A percentile compares a stretch with the other conserved stretches of the same genome.
These are phyloP conservation scores for Agrocybe chaxingu DNA, from an alignment of 768 basidiomycete species.

Conservation along the genomic window DNA sequence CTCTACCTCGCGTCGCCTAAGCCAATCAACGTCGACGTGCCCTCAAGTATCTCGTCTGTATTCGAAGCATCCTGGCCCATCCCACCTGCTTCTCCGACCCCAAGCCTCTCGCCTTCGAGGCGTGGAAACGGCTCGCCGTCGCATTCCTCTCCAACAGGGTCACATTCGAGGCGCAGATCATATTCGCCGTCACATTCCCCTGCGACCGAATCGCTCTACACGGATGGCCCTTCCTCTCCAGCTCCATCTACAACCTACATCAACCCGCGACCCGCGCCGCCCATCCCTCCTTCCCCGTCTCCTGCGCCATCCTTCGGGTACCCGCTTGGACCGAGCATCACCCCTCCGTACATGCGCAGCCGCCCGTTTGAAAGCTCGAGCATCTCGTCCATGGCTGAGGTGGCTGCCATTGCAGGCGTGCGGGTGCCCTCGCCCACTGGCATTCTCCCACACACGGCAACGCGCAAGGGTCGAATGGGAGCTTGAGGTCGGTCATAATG, in stretches of 20 bases:
- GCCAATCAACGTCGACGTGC: slow-evolving; percentile 28
- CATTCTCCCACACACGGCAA: slow-evolving; percentile 3
- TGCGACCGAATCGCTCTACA: background rate
- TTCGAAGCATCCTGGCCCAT: slow-evolving; percentile 39
- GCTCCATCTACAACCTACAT: background rate
- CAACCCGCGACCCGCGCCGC: slow-evolving; percentile 6
- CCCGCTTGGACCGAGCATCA: slow-evolving; percentile 16
- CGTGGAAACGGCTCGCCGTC: slow-evolving; percentile 1
- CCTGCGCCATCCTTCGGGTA: slow-evolving; percentile 18
- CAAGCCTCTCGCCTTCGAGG: slow-evolving; percentile 12
- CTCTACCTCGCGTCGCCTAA: too few species aligned
- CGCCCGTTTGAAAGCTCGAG: slow-evolving; percentile 30
- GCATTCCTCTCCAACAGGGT: background rate
- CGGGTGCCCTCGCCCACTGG: background rate
- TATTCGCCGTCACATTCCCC: slow-evolving; percentile 1
- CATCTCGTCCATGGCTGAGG: slow-evolving; percentile 19
- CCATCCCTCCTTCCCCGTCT: slow-evolving; percentile 21
- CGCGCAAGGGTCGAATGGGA: too few species aligned
- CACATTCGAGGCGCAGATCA: slow-evolving; percentile 1
- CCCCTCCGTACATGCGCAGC: slow-evolving; percentile 15
- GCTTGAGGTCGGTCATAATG: slow-evolving; percentile 15
- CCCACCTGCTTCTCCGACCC: slow-evolving; percentile 23
- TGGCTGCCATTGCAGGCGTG: slow-evolving; percentile 6
- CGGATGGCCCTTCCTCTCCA: background rate
- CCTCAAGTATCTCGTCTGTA: slow-evolving; percentile 34